These are phyloP conservation scores for Desmodesmus armatus DNA, from an alignment of 139 green algal genomes.

Conservation along the genomic window DNA sequence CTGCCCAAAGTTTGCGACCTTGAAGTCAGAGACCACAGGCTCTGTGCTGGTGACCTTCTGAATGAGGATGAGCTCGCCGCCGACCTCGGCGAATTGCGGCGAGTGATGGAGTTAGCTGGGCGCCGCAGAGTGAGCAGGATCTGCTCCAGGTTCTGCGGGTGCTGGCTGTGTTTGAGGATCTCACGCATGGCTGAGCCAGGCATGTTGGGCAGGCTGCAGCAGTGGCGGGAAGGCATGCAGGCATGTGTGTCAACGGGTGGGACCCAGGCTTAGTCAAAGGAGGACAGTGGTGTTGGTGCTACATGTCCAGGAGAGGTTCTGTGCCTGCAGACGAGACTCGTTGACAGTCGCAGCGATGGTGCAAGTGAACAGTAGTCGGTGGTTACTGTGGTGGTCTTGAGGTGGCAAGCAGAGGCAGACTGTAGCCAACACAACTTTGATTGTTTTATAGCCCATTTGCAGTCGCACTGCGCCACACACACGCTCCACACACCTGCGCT, in stretches of 20 bases:
- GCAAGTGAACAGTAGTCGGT: too few relatives aligned
- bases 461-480: too few relatives aligned
- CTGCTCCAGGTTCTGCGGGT: conserved; percentile 47
- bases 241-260: too few relatives aligned
- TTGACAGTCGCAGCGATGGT: too few relatives aligned
- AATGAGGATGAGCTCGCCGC: conserved; percentile 42
- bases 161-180: conserved; percentile 32
- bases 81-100: conserved; percentile 19
- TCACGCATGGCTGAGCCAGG: conserved; percentile 40
- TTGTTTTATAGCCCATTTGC: too few relatives aligned
- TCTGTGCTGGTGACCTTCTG: conserved; percentile 18
- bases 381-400: too few relatives aligned
- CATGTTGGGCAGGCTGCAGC: conserved; percentile 35
- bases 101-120: conserved; percentile 12
- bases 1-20: neutral
- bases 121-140: conserved; percentile 43
- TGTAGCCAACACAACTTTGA: too few relatives aligned
- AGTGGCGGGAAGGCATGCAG: too few relatives aligned
- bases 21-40: conserved; percentile 27
- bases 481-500: conserved; percentile 4
- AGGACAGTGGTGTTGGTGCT: too few relatives aligned
- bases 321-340: too few relatives aligned
- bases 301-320: too few relatives aligned
- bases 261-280: too few relatives aligned
- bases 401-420: neutral